Base-by-base conservation (phyloP, 352 stramenopile genomes). In the Phytophthora idaei region DNA sequence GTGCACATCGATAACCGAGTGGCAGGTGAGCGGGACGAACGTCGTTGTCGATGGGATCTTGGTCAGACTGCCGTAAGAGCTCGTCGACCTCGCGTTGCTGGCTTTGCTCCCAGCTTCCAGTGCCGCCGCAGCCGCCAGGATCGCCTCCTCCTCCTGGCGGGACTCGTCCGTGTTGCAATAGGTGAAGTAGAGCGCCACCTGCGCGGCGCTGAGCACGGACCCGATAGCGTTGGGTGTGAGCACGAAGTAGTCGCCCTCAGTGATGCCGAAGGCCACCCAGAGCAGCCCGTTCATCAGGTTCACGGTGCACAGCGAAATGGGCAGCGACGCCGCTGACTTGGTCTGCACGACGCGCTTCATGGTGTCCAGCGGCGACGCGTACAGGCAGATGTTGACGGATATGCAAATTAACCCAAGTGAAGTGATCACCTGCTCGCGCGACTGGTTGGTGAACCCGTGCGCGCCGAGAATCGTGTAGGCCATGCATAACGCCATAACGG, bases 211-310 rank as follows among this genome's bases (percentile, higher is more conserved):
- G 2, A 89, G 58, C 37, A 69, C 61, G 11, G 66, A 78, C 4
- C 79, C 81, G 37, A 84, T 71, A 10, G 74, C 69, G 21, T 74
- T 85, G 12, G 76, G 73, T 3, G 62, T 72, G 15, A 84, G 60
- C 32, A 87, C 73, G 44, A 76, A 78, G 31, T 66, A 70, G 52
- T 89, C 74, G 36, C 69, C 58, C 28, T 81, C 69, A 0, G 74
- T 72, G 21, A 77, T 61, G 1, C 74, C 72, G 48, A 87, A 89
- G 0, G 73, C 57, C 29, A 80, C 67, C 80, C 80, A 89, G 0
- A 83, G 68, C 34, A 72, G 58, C 25, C 82, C 78, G 57, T 82
- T 89, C 36, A 84, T 45, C 9, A 77, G 71, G 42, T 74, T 82
- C 10, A 85, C 67, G 0, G 67, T 53, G 41, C 78, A 80, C 46